phyloP scores from a whole-genome alignment of 1,284 basidiomycete genomes.

The Pseudozyma thailandica region DNA sequence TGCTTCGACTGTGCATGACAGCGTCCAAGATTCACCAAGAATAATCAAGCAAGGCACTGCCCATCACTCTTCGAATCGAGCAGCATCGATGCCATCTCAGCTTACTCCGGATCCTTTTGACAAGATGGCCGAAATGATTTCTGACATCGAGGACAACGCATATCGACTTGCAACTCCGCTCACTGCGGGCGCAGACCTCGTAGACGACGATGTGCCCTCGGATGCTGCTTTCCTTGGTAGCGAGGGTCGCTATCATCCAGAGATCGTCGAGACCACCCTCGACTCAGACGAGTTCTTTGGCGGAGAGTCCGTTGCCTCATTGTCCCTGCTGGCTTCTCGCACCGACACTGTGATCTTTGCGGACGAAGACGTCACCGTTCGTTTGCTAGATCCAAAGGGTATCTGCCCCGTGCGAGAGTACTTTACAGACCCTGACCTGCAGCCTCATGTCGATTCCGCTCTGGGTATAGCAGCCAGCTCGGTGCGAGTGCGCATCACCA shows the following conservation, averaged over 20 bases:
- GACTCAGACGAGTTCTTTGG: slow-evolving; percentile 70
- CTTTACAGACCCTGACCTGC: slow-evolving; percentile 48
- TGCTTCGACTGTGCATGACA: background rate
- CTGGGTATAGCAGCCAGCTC: slow-evolving; percentile 38
- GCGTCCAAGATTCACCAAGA: background rate
- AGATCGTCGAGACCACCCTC: slow-evolving; percentile 75
- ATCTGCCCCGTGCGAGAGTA: slow-evolving; percentile 69
- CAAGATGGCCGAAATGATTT: slow-evolving; percentile 62
- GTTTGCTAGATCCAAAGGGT: slow-evolving; percentile 75
- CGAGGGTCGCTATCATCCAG: slow-evolving; percentile 69
- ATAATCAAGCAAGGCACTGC: background rate
- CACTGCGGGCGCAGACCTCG: slow-evolving; percentile 81
- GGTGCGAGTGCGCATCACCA: slow-evolving; percentile 37
- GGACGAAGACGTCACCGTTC: slow-evolving; percentile 84
- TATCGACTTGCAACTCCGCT: slow-evolving; percentile 78
- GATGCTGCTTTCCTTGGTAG: slow-evolving; percentile 88
- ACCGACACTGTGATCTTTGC: slow-evolving; percentile 73
- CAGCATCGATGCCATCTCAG: background rate
- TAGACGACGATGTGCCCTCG: slow-evolving; percentile 87
- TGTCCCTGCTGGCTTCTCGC: slow-evolving; percentile 40
- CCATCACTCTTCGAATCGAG: background rate
- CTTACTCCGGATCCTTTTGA: slow-evolving; percentile 3
- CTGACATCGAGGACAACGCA: slow-evolving; percentile 84
- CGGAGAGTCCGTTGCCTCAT: slow-evolving; percentile 59
- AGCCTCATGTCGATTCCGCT: slow-evolving; percentile 29